Conservation (phyloP, 768 basidiomycete genomes). For the Solioccasus polychromus region DNA sequence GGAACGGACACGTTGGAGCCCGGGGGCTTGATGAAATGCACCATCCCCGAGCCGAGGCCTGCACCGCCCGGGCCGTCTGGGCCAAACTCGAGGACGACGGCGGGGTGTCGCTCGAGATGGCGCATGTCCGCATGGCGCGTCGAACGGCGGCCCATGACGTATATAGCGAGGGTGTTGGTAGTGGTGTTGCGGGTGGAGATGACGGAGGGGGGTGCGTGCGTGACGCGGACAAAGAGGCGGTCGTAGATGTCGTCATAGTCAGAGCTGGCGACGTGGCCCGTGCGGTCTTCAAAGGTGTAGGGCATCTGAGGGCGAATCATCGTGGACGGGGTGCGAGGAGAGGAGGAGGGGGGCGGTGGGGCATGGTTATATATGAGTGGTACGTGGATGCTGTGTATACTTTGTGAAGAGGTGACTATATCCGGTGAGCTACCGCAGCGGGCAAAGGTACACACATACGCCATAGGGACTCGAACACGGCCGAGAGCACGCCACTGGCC, state of each 20-base stretch:
- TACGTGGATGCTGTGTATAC: too few species aligned
- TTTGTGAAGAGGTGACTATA: too few species aligned
- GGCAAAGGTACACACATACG: too few species aligned
- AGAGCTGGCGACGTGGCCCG: constrained; percentile 48
- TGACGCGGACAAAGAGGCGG: constrained; percentile 64
- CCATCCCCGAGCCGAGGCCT: constrained; percentile 48
- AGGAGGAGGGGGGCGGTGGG: too few species aligned
- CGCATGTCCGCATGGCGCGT: constrained; percentile 55
- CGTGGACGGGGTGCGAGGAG: constrained; percentile 13
- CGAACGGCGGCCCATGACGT: constrained; percentile 63
- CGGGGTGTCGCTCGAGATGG: constrained; percentile 50
- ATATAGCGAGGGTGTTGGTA: constrained; percentile 46
- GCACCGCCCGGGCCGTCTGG: too few species aligned
- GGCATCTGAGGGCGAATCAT: constrained; percentile 39
- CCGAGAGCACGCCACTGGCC: too few species aligned
- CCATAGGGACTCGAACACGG: too few species aligned
- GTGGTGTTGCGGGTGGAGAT: constrained; percentile 12
- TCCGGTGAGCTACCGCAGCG: too few species aligned
- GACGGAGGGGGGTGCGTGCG: constrained; percentile 44
- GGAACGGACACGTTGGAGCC: constrained; percentile 42
- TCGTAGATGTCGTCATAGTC: constrained; percentile 82
- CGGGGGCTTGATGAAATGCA: constrained; percentile 48
- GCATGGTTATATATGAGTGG: too few species aligned
- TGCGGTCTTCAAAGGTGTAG: constrained; percentile 66
- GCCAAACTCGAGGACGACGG: constrained; percentile 59